These are phyloP conservation scores for Ascosphaera pollenicola DNA, from an alignment of 2,329 filamentous ascomycete genomes.

Conservation along the genomic window DNA sequence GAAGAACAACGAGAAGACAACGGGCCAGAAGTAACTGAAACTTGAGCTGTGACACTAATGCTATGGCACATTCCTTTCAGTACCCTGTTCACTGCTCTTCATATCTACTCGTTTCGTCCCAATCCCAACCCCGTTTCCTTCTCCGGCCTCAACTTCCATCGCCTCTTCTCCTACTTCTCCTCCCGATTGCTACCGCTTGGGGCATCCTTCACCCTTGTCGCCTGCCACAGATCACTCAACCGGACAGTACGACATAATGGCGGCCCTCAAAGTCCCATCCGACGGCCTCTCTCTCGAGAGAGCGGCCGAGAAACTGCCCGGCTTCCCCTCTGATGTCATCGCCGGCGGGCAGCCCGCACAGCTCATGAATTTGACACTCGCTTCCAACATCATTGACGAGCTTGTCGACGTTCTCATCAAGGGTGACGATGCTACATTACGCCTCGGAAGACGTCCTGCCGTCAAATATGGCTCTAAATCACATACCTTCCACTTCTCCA, in stretches of 20 bases:
- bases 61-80: too few relatives aligned
- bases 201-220: too few relatives aligned
- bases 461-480: conserved; percentile 35
- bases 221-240: too few relatives aligned
- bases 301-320: conserved; percentile 10
- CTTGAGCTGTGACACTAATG: too few relatives aligned
- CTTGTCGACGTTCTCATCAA: conserved; percentile 21
- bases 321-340: conserved; percentile 6
- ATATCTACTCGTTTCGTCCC: too few relatives aligned
- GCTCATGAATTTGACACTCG: conserved; percentile 25
- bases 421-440: conserved; percentile 22
- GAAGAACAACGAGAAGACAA: too few relatives aligned
- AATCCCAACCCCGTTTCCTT: too few relatives aligned
- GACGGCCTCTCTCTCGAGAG: conserved; percentile 19
- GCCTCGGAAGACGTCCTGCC: conserved; percentile 28
- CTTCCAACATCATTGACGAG: conserved; percentile 22
- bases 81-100: too few relatives aligned
- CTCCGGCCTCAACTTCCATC: too few relatives aligned
- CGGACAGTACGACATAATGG: conserved; percentile 10
- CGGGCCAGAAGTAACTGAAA: too few relatives aligned
- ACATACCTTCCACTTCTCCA: conserved; percentile 28
- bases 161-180: too few relatives aligned
- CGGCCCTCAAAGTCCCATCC: conserved; percentile 15
- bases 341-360: conserved; percentile 13
- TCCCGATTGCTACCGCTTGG: too few relatives aligned